Evolutionary conservation across 2,329 filamentous ascomycete species (phyloP), one percentile per base, ranked within the genome.

Genomic region (Phaeosphaeria sp.): DNA sequence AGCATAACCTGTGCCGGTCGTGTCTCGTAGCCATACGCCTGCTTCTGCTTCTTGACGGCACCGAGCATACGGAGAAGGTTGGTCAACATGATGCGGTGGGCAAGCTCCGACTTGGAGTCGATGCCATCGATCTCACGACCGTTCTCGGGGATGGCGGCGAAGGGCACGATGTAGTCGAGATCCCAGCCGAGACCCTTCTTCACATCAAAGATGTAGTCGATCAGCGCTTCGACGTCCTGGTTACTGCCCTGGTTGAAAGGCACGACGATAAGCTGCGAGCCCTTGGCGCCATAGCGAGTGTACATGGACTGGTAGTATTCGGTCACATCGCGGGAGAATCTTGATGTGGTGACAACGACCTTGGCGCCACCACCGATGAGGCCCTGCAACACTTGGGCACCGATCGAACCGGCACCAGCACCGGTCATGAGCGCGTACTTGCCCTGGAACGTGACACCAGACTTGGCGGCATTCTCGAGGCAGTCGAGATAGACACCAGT

Each of bases 291-390:
- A 72, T 91, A 97, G 60, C 93, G 91, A 62, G 93, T 91, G 79
- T 99, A 99, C 91, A 99, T 98, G 56, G 92, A 89, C 80, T 99
- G 95, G 81, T 99, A 99, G 83, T 98, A 99, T 82, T 99, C 95
- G 6, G 95, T 99, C 56, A 99, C 95, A 78, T 97, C 91, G 46
- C 93, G 91, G 17, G 95, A 99, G 84, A 95, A 99, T 68, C 95
- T 89, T 74, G 92, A 97, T 18, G 95, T 99, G 15, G 95, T 99
- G 57, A 99, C 96, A 51, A 98, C 84, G 42, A 99, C 96, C 83
- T 95, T 96, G 66, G 95, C 95, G 75, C 95, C 95, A 81, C 96
- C 95, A 74, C 92, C 96, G 78, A 99, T 93, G 63, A 99, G 85
- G 57, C 95, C 95, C 79, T 97, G 93, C 15, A 99, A 86, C 52